Evolutionary conservation across 345 rosid genomes (phyloP), one percentile per base, ranked within the genome.

Genomic region (Mangifera indica): DNA sequence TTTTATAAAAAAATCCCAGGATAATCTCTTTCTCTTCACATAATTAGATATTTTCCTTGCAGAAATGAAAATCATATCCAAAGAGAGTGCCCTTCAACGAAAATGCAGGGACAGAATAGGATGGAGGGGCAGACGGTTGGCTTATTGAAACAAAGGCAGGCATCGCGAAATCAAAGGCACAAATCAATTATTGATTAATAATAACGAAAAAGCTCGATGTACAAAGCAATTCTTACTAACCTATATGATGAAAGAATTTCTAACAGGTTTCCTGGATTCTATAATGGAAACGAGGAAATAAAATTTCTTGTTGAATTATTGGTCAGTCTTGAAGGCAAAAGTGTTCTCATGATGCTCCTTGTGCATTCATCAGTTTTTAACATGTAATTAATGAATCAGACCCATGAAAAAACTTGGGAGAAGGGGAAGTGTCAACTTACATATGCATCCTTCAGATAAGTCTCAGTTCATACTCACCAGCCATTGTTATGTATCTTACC

Each of bases 401-500:
- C 59, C 64, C 70, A 59, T 17, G 20, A 59, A 52, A 32, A 21
- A 48, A 60, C 45, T 42, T 21, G 37, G 4, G 18, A 49, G 54
- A 66, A 44, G 4, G 70, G 20, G 26, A 29, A 64, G 57, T 44
- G 46, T 29, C 46, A 22, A 58, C 24, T 18, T 24, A 24, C 48
- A 18, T 58, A 9, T 45, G 26, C 8, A 66, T 55, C 60, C 32
- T 70, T 85, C 80, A 88, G 76, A 89, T 80, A 75, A 94, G 95
- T 74, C 99, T 80, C 53, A 92, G 86, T 76, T 95, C 98, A 64
- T 95, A 95, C 79, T 95, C 99, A 45, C 98, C 99, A 68, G 97
- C 99, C 98, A 88, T 95, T 42, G 99, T 92, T 78, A 95, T 95
- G 84, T 92, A 95, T 76, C 99, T 87, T 72, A 92, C 98, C 99